A percentile compares a stretch with the other conserved stretches of the same genome.
Evolutionary conservation across 192 early-diverging fungal species (phyloP).

Genomic region (Rhizophagus sp.): DNA sequence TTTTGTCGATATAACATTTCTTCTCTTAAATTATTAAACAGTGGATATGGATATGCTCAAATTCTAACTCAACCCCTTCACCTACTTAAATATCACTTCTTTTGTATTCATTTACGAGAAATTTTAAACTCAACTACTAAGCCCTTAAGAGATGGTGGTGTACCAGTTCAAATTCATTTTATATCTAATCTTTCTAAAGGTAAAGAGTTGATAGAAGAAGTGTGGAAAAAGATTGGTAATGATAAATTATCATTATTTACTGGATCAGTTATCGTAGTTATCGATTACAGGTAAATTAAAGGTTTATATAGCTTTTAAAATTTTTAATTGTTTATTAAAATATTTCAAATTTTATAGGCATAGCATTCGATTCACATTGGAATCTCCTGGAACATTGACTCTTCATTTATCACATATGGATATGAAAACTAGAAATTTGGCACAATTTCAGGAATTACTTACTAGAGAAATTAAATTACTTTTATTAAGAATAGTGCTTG

Average conservation of each 20-base stretch:
- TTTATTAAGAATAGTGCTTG: constrained; percentile 22
- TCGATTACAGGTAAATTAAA: constrained; percentile 26
- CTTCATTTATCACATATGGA: constrained; percentile 26
- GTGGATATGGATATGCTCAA: not conserved
- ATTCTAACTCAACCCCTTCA: constrained; percentile 19
- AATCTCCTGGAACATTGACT: constrained; percentile 18
- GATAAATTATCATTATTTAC: constrained; percentile 12
- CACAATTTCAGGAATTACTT: constrained; percentile 17
- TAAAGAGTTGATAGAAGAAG: constrained; percentile 19
- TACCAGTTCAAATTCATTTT: constrained; percentile 30
- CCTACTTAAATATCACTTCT: constrained; percentile 31
- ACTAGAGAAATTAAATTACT: constrained; percentile 11
- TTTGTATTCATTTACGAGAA: constrained; percentile 26
- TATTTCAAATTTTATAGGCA: constrained; percentile 14
- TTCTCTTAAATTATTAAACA: not conserved
- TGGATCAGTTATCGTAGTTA: constrained; percentile 13
- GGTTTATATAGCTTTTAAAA: not conserved
- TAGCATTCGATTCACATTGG: constrained; percentile 30
- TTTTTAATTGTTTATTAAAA: not conserved
- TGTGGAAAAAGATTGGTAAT: constrained; percentile 23
- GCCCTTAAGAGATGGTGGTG: constrained; percentile 5
- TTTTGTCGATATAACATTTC: not conserved
- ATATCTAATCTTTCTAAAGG: constrained; percentile 14
- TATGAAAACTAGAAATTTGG: constrained; percentile 6
- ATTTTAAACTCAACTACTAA: constrained; percentile 1